Conservation (phyloP, 176 grass and related monocot species). For the Raddia guianensis region DNA sequence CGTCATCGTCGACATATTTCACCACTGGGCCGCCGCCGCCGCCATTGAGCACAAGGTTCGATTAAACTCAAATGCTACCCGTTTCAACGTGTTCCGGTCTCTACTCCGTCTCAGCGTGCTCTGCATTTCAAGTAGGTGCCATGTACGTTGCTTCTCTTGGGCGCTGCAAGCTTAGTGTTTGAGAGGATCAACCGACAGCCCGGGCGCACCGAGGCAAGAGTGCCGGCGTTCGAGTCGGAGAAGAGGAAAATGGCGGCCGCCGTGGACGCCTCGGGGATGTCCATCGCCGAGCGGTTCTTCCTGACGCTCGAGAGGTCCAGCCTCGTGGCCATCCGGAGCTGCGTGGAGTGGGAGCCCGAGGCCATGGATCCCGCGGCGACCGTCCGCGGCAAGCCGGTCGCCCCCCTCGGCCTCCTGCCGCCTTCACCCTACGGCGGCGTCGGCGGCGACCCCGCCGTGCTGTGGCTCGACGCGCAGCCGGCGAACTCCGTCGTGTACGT, state of each 20-base stretch:
- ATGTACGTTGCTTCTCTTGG: background rate
- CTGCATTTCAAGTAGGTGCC: background rate
- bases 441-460: background rate
- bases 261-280: background rate
- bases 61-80: background rate
- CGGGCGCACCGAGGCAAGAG: background rate
- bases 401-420: constrained; percentile 52
- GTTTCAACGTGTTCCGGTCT: too few relatives aligned
- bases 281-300: background rate
- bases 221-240: constrained; percentile 26
- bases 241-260: background rate
- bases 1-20: background rate
- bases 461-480: constrained; percentile 35
- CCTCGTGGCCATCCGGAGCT: constrained; percentile 41
- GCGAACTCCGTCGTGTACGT: constrained; percentile 49
- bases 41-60: background rate
- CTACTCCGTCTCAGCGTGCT: background rate
- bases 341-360: constrained; percentile 43
- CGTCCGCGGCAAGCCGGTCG: constrained; percentile 28
- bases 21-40: constrained; percentile 7
- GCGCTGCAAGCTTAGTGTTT: background rate
- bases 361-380: background rate
- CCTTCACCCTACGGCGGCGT: background rate
- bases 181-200: background rate
- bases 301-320: constrained; percentile 19